These are phyloP conservation scores for Mycena sanguinolenta DNA, from an alignment of 768 basidiomycete genomes.

Conservation along the genomic window DNA sequence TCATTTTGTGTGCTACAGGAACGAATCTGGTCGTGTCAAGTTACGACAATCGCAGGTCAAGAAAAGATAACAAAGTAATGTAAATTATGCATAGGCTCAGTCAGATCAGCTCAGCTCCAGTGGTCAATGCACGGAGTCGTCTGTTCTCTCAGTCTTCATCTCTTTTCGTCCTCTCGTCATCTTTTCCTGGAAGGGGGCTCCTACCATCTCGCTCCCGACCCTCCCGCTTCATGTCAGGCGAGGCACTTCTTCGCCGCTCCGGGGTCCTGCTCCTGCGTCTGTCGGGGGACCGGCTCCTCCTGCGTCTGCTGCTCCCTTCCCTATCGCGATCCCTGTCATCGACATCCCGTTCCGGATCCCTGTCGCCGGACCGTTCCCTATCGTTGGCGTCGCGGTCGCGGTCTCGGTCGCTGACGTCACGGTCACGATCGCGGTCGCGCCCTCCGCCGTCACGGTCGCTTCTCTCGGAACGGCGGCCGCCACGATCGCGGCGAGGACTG, in stretches of 20 bases:
- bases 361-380: constrained; percentile 32
- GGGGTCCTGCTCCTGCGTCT: constrained; percentile 55
- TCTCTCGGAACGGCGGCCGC: constrained; percentile 23
- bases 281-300: constrained; percentile 63
- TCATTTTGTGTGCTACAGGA: constrained; percentile 24
- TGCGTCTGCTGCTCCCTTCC: constrained; percentile 54
- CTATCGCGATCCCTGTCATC: constrained; percentile 35
- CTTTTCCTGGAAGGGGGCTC: constrained; percentile 59
- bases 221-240: constrained; percentile 58
- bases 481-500: constrained; percentile 39
- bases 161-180: constrained; percentile 55
- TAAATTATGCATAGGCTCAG: constrained; percentile 13
- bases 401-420: neutral
- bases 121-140: constrained; percentile 64
- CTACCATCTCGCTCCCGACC: constrained; percentile 38
- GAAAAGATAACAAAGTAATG: neutral
- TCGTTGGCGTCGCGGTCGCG: constrained; percentile 51
- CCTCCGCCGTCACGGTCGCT: constrained; percentile 51
- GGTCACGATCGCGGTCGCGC: constrained; percentile 25
- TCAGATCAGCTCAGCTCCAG: neutral
- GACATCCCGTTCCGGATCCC: constrained; percentile 22
- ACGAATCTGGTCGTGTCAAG: constrained; percentile 15
- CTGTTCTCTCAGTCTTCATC: constrained; percentile 66
- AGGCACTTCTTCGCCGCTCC: constrained; percentile 52
- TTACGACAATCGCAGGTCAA: constrained; percentile 12